Evolutionary conservation across 106 monocot species (phyloP), one percentile per base, ranked within the genome.

Genomic region (Dendrobium chrysotoxum): DNA sequence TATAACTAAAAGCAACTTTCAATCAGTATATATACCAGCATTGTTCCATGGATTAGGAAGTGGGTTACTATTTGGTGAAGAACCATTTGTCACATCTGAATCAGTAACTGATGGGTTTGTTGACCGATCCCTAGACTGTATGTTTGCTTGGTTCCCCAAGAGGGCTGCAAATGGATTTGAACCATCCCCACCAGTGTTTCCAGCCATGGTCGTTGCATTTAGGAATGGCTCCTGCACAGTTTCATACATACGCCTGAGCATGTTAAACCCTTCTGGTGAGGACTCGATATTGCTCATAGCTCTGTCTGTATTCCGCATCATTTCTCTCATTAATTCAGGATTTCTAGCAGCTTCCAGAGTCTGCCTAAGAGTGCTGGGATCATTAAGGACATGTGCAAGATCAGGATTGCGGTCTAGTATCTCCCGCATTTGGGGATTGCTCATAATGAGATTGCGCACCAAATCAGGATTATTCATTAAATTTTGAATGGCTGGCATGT

Each of bases 221-320:
- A 99, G 79, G 72, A 99, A 93, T 11, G 98, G 98, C 65, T 95
- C 98, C 81, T 99, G 98, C 65, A 99, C 92, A 21, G 88, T 99
- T 85, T 99, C 95, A 84, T 99, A 95, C 98, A 99, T 95, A 57
- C 95, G 92, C 75, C 98, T 86, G 2, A 99, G 93, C 95, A 95
- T 95, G 75, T 99, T 99, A 79, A 99, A 99, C 41, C 98, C 98
- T 88, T 99, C 95, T 75, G 98, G 98, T 41, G 95, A 93, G 64
- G 95, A 91, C 78, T 99, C 98, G 44, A 99, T 99, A 78, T 99
- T 99, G 79, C 98, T 99, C 98, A 99, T 99, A 25, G 98, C 98
- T 82, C 98, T 86, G 77, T 99, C 98, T 41, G 98, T 99, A 81
- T 99, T 99, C 8, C 98, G 83, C 98, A 95, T 99, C 91, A 99